Conservation (phyloP, 176 grass and related monocot genomes). For the Miscanthus lutarioriparius region DNA sequence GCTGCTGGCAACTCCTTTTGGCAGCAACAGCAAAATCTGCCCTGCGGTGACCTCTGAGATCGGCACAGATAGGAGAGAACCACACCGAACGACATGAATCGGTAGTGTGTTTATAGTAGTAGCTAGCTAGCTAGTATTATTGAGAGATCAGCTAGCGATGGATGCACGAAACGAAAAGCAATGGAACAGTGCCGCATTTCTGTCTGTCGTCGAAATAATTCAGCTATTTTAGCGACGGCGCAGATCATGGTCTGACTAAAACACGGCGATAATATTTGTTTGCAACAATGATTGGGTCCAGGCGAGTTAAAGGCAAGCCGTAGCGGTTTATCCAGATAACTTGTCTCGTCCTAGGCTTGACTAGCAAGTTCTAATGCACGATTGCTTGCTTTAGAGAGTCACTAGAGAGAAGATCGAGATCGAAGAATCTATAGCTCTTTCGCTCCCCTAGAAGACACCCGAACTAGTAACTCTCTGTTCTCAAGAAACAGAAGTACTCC, state of each 20-base stretch:
- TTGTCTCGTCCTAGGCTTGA: neutral
- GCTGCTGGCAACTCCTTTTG: neutral
- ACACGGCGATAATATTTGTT: conserved; percentile 20
- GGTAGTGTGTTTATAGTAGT: neutral
- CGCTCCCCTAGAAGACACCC: too few species aligned
- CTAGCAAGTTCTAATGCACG: conserved; percentile 20
- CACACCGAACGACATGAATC: neutral
- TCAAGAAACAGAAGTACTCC: neutral
- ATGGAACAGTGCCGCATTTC: conserved; percentile 6
- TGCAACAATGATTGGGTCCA: neutral
- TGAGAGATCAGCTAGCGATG: too few species aligned
- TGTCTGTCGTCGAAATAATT: neutral
- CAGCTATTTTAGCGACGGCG: neutral
- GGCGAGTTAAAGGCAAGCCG: neutral
- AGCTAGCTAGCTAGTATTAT: too few species aligned
- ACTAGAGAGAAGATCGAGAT: neutral
- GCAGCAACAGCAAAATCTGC: too few species aligned
- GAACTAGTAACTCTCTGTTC: too few species aligned
- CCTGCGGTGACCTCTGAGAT: neutral
- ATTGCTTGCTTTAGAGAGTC: neutral
- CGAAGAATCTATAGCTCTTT: too few species aligned
- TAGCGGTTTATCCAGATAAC: conserved; percentile 18
- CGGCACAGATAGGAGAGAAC: neutral
- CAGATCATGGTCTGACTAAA: neutral
- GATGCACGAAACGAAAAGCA: neutral